phyloP scores from a whole-genome alignment of 164 flowering plant genomes.

The Houttuynia cordata region DNA sequence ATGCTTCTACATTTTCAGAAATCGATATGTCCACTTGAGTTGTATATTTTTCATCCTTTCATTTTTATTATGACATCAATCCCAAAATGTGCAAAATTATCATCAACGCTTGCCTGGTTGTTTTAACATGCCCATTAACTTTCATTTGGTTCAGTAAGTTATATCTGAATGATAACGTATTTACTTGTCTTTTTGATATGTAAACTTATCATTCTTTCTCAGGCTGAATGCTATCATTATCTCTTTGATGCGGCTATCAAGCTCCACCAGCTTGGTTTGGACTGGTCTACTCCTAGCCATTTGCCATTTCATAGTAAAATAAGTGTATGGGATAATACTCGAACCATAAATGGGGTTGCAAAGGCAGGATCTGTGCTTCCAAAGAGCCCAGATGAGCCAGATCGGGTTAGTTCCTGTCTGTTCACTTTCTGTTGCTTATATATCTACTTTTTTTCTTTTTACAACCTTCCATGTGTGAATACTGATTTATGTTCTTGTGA shows the following conservation, averaged over 20 bases:
- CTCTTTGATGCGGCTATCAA: constrained; percentile 93
- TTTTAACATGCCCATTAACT: no score
- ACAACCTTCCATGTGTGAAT: background rate
- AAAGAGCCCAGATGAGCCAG: constrained; percentile 15
- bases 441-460: background rate
- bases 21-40: no score
- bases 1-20: no score
- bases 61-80: no score
- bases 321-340: constrained; percentile 12
- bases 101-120: no score
- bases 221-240: constrained; percentile 93
- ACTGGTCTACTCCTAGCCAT: constrained; percentile 66
- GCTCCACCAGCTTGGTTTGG: constrained; percentile 73
- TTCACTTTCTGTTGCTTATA: background rate
- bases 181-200: background rate
- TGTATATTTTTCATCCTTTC: no score
- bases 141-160: no score
- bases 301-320: constrained; percentile 35
- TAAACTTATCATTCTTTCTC: constrained; percentile 7
- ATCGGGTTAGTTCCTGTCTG: constrained; percentile 23
- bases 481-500: background rate
- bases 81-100: no score
- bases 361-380: constrained; percentile 21
- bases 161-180: no score
- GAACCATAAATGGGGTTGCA: constrained; percentile 9